Evolutionary conservation across 352 stramenopile species (phyloP).

Genomic region (Phytophthora lateralis): DNA sequence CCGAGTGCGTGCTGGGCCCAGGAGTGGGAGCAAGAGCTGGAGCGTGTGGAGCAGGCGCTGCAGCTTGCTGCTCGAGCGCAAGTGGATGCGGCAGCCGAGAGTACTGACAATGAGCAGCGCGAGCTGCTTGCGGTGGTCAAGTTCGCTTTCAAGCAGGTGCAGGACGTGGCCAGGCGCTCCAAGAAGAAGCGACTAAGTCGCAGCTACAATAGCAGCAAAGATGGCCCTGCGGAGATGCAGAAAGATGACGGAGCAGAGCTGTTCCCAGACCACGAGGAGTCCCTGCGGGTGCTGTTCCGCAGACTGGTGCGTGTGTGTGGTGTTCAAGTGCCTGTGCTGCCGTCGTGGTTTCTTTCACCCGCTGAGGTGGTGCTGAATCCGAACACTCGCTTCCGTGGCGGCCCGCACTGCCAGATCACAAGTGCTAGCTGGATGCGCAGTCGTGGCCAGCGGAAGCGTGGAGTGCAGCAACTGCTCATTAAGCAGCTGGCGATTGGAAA

Average conservation of each 20-base stretch:
- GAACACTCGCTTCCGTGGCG: conserved; percentile 30
- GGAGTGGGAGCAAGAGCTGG: conserved; percentile 53
- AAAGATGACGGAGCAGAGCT: conserved; percentile 24
- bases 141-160: conserved; percentile 48
- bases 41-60: conserved; percentile 51
- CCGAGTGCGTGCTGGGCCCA: conserved; percentile 46
- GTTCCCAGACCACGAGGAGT: conserved; percentile 47
- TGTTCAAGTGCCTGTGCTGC: conserved; percentile 50
- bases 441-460: conserved; percentile 27
- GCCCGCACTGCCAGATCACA: conserved; percentile 34
- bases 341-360: conserved; percentile 57
- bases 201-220: conserved; percentile 25
- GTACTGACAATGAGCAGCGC: conserved; percentile 28
- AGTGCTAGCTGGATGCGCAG: conserved; percentile 38
- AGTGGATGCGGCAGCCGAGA: conserved; percentile 29
- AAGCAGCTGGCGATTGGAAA: conserved; percentile 44
- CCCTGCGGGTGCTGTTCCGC: conserved; percentile 51
- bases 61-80: conserved; percentile 35
- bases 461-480: conserved; percentile 42
- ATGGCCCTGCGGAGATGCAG: conserved; percentile 1
- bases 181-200: conserved; percentile 21
- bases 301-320: conserved; percentile 49
- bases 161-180: conserved; percentile 25
- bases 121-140: conserved; percentile 64
- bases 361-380: conserved; percentile 37